Evolutionary conservation across 23 red algal genomes (phyloP), one percentile per base, ranked within the genome.

Genomic region (Chondrus crispus): DNA sequence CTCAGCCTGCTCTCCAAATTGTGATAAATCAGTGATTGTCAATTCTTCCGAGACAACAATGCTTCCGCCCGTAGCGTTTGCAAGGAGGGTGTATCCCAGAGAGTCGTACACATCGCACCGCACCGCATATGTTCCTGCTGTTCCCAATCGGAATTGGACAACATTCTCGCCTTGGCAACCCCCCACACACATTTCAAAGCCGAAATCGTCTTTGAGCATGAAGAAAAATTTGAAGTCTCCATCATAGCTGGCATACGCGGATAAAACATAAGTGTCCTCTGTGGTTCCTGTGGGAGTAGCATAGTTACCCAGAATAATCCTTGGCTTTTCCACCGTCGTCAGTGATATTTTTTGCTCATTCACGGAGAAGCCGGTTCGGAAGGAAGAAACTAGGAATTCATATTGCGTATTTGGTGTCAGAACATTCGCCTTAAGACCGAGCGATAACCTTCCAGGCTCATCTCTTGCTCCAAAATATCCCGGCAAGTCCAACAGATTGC

Each of bases 221-320:
- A 93, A 93, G 76, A 84, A 93, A 48, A 93, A 93, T 79, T 93
- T 85, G 46, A 93, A 93, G 63, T 93, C 89, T 45, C 78, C 89
- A 19, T 93, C 79, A 57, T 93, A 93, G 63, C 69, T 93, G 1
- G 89, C 47, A 74, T 75, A 82, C 57, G 89, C 89, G 42, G 89
- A 93, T 20, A 84, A 40, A 12, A 54, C 64, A 55, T 72, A 93
- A 10, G 66, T 85, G 62, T 82, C 77, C 26, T 82, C 42, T 40
- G 77, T 84, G 18, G 58, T 93, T n/a, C 89, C 89, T 51, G 42
- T 40, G 26, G 62, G 30, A 22, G 47, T 64, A 6, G 62, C 50
- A 20, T 84, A 44, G 4, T 22, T 82, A 37, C 76, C 49, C 26
- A 93, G 46, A 24, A 51, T 81, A 6, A 93, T 46, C 60, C 14